Evolutionary conservation across 1,284 basidiomycete species (phyloP).

Genomic region (Ustilago curta): DNA sequence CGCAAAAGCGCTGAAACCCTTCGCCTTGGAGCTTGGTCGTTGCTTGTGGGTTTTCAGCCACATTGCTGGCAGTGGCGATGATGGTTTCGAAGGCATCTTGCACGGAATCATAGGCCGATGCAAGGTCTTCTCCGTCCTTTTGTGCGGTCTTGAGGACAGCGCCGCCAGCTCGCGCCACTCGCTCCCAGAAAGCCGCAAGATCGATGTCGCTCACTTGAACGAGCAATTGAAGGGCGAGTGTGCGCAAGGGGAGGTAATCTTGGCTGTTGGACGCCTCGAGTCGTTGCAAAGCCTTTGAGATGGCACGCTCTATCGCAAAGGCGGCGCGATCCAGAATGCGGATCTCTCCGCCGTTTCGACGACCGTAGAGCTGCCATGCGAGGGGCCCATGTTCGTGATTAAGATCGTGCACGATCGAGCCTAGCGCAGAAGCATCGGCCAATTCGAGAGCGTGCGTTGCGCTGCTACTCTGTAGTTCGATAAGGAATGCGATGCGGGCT

Average conservation of each 20-base stretch:
- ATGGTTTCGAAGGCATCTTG: constrained; percentile 43
- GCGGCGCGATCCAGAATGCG: constrained; percentile 49
- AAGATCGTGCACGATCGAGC: constrained; percentile 26
- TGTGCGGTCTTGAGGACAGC: constrained; percentile 30
- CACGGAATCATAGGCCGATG: constrained; percentile 25
- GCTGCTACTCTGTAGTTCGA: constrained; percentile 35
- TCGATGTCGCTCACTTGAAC: constrained; percentile 50
- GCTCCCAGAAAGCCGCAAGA: constrained; percentile 56
- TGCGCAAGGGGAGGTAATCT: constrained; percentile 26
- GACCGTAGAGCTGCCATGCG: constrained; percentile 34
- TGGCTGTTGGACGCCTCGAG: constrained; percentile 30
- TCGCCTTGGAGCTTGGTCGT: constrained; percentile 26
- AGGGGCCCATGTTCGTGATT: constrained; percentile 45
- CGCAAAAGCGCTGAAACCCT: constrained; percentile 48
- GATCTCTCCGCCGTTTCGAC: constrained; percentile 19
- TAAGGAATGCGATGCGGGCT: constrained; percentile 24
- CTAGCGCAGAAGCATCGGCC: constrained; percentile 5
- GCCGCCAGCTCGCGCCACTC: constrained; percentile 41
- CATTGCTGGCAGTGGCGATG: constrained; percentile 27
- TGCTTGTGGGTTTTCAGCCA: constrained; percentile 13
- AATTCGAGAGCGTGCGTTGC: constrained; percentile 15
- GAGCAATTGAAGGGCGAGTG: constrained; percentile 44
- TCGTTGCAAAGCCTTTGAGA: constrained; percentile 35
- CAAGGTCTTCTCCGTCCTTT: constrained; percentile 21
- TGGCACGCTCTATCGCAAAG: constrained; percentile 47